Base-by-base conservation (phyloP, 768 basidiomycete genomes). In the Lyophyllum semitale region DNA sequence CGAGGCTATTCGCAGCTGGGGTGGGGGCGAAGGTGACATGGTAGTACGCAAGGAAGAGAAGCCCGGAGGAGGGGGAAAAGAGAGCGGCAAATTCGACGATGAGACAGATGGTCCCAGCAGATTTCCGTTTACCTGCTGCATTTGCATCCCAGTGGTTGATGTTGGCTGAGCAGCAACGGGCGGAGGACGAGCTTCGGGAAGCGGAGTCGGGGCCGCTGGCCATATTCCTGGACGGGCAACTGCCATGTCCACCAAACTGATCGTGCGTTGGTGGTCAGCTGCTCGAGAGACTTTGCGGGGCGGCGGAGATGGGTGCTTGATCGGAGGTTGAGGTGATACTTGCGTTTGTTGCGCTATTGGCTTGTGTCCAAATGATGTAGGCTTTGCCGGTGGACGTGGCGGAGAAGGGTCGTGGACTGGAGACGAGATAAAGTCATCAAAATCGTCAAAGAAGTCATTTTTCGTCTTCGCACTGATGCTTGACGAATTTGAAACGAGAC, bases 191-290 rank as follows among this genome's bases (percentile, higher is more conserved):
- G 58, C 50, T 23, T 55, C 53, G 18, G 69, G 74, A 15, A 67
- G 52, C 3, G 66, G 68, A 23, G 64, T 63, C 8, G 63, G 63
- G 22, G 63, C 64, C 51, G 73, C 73, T 8, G 77, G 75, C 79
- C 78, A 82, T 25, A 68, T 70, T n/a, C 77, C 77, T 2, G 72
- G 68, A 13, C 75, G 74, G 3, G 83, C 69, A 8, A 84, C 84
- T 8, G 83, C 88, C 15, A 68, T 71, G 57, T 84, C 78, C 60
- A 90, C 66, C 23, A 89, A 72, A 57, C 75, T 84, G 56, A 80
- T 67, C 1, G 86, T 84, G 35, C 86, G 81, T 53, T 77, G 74
- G 58, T 85, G 85, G 52, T 80, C 78, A 12, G 76, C 73, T 30
- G 73, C 66, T 43, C 74, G 73, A 12, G 77, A 70, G 2, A 55